Evolutionary conservation across 352 stramenopile genomes (phyloP).

Genomic region (Globisporangium orthogonon): DNA sequence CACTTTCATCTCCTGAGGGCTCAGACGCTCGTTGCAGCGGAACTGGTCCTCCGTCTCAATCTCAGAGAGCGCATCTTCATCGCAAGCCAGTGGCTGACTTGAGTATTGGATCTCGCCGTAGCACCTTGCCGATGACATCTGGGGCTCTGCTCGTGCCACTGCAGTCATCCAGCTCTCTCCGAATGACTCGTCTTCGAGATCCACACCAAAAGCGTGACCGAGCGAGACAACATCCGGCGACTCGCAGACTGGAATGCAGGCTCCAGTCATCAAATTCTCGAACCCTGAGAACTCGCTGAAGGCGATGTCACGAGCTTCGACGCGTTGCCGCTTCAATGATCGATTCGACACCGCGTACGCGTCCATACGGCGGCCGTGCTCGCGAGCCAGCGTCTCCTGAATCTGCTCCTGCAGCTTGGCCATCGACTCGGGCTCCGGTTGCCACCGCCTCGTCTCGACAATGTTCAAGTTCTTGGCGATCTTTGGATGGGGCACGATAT

Average conservation of each 20-base stretch:
- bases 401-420: slow-evolving; percentile 11
- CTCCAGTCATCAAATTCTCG: slow-evolving; percentile 6
- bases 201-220: background rate
- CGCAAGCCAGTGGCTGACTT: background rate
- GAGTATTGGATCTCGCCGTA: slow-evolving; percentile 2
- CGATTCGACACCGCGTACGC: background rate
- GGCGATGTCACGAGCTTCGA: background rate
- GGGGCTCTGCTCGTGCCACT: slow-evolving; percentile 6
- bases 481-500: slow-evolving; percentile 34
- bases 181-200: background rate
- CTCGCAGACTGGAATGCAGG: background rate
- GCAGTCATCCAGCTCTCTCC: slow-evolving; percentile 5
- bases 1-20: background rate
- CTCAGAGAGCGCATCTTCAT: slow-evolving; percentile 15
- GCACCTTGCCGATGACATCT: background rate
- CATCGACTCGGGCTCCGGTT: slow-evolving; percentile 15
- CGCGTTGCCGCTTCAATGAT: slow-evolving; percentile 1
- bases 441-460: slow-evolving; percentile 15
- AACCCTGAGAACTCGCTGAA: slow-evolving; percentile 1
- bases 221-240: background rate
- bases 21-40: slow-evolving; percentile 8
- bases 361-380: background rate
- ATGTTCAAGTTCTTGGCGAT: slow-evolving; percentile 30
- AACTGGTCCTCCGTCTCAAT: slow-evolving; percentile 8
- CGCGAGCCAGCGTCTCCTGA: slow-evolving; percentile 2